A percentile compares a stretch with the other conserved stretches of the same genome.
phyloP scores from a whole-genome alignment of 352 stramenopile species.

The Phytophthora hybrid region DNA sequence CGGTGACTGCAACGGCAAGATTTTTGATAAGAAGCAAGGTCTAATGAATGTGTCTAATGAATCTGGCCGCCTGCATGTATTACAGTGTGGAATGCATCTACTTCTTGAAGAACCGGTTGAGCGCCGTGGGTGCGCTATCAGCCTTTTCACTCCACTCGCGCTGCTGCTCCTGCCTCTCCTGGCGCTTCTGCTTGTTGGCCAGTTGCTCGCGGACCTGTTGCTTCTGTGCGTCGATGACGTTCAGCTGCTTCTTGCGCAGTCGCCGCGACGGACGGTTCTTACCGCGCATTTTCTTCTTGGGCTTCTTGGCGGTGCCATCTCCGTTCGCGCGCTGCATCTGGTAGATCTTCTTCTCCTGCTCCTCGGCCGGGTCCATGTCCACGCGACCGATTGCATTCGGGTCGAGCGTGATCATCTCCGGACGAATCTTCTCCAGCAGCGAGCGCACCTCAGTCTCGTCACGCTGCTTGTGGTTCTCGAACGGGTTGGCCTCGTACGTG shows the following conservation, averaged over 20 bases:
- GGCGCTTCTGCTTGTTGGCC: slow-evolving; percentile 76
- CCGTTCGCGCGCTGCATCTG: slow-evolving; percentile 81
- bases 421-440: slow-evolving; percentile 97
- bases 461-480: slow-evolving; percentile 96
- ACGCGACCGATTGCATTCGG: slow-evolving; percentile 94
- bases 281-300: slow-evolving; percentile 98
- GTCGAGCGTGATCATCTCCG: slow-evolving; percentile 99
- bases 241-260: slow-evolving; percentile 97
- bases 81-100: slow-evolving; percentile 49
- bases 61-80: slow-evolving; percentile 31
- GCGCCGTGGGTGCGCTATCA: slow-evolving; percentile 73
- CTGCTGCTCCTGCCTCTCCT: slow-evolving; percentile 78
- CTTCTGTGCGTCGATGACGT: slow-evolving; percentile 97
- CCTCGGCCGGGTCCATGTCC: slow-evolving; percentile 89
- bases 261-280: slow-evolving; percentile 97
- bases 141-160: slow-evolving; percentile 84
- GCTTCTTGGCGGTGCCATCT: slow-evolving; percentile 58
- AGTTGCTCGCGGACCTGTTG: slow-evolving; percentile 91
- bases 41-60: slow-evolving; percentile 28
- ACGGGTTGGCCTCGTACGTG: slow-evolving; percentile 98
- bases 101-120: slow-evolving; percentile 92
- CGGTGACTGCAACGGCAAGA: neutral
- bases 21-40: neutral
- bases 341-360: slow-evolving; percentile 86
- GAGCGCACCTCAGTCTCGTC: slow-evolving; percentile 96